Conservation (phyloP, 495 filamentous ascomycete species). For the Chaetomium fimeti region DNA sequence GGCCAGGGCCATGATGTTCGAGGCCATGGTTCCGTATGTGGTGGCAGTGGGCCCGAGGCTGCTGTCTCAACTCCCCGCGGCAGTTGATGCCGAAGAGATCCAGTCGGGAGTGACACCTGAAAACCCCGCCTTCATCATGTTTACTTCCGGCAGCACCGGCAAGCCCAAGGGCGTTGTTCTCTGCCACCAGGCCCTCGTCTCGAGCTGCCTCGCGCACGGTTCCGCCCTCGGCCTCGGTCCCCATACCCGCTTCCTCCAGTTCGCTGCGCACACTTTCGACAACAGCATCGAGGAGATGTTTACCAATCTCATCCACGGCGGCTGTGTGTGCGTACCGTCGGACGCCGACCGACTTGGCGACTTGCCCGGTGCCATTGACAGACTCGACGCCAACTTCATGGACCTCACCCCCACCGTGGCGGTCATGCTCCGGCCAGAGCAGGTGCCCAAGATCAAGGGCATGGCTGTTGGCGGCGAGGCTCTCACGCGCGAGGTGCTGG, state of each 20-base stretch:
- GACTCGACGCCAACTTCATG: slow-evolving; percentile 26
- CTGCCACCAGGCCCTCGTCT: slow-evolving; percentile 33
- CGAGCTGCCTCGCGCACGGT: slow-evolving; percentile 33
- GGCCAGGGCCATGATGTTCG: slow-evolving; percentile 21
- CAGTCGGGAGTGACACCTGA: background rate
- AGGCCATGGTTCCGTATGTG: slow-evolving; percentile 9
- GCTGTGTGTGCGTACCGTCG: slow-evolving; percentile 37
- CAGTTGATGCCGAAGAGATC: slow-evolving; percentile 8
- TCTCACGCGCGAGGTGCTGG: slow-evolving; percentile 23
- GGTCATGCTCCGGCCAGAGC: slow-evolving; percentile 19
- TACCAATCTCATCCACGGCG: slow-evolving; percentile 50
- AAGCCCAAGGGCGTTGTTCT: slow-evolving; percentile 50
- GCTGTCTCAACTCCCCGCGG: slow-evolving; percentile 10
- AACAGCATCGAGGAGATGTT: slow-evolving; percentile 56
- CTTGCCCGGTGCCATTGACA: slow-evolving; percentile 31
- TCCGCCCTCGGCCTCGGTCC: slow-evolving; percentile 23
- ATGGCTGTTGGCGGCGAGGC: slow-evolving; percentile 33
- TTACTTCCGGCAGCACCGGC: slow-evolving; percentile 25
- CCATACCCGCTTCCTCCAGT: slow-evolving; percentile 45
- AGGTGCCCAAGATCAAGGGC: slow-evolving; percentile 27
- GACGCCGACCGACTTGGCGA: slow-evolving; percentile 35
- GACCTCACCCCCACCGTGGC: slow-evolving; percentile 32
- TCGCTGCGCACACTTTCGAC: slow-evolving; percentile 60
- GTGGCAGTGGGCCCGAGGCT: background rate
- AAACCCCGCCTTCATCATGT: slow-evolving; percentile 12